Evolutionary conservation across 2,329 filamentous ascomycete species (phyloP), one percentile per base, ranked within the genome.

Genomic region (Fusarium albidum): DNA sequence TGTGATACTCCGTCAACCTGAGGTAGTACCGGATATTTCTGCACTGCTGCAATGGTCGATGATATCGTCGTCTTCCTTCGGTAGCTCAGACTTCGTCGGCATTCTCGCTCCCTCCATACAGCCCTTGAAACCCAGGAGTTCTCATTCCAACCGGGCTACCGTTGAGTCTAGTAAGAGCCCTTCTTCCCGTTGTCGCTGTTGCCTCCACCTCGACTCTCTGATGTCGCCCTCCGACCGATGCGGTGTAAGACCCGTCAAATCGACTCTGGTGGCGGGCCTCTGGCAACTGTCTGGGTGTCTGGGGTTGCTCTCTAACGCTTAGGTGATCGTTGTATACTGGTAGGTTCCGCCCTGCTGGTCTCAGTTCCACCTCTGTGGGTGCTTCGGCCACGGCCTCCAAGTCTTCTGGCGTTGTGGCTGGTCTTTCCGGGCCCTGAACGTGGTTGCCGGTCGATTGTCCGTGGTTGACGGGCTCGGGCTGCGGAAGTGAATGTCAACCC

Each of bases 91-190:
- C 33, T 37, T 80, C 78, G 34, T 78, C 76, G 2, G 71, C 69
- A 64, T 82, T 83, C 65, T 82, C 80, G 40, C 68, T 68, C 11
- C 78, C 80, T 17, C 77, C 77, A 56, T 81, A 79, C 18, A 82
- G 68, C 11, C 79, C 77, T 55, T 67, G 68, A 53, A 78, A 79
- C 0, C 78, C 77, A n/a, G 73, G 71, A n/a, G 70, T 73, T 25
- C 68, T 66, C 43, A 80, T 54, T n/a, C 75, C 75, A 27, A 59
- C 45, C 4, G 77, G 75, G 27, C 73, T 77, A 18, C 59, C 64
- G 28, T 64, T 67, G 45, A 67, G 69, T 40, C 68, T 62, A 27
- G 46, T 58, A 35, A 49, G 63, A 21, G 13, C 34, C 38, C 54
- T 51, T 38, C 47, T 42, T 40, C 32, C 33, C 11, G 35, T 46